These are phyloP conservation scores for Trypanosomatidae sp. DNA, from an alignment of 208 protist species.

Conservation along the genomic window DNA sequence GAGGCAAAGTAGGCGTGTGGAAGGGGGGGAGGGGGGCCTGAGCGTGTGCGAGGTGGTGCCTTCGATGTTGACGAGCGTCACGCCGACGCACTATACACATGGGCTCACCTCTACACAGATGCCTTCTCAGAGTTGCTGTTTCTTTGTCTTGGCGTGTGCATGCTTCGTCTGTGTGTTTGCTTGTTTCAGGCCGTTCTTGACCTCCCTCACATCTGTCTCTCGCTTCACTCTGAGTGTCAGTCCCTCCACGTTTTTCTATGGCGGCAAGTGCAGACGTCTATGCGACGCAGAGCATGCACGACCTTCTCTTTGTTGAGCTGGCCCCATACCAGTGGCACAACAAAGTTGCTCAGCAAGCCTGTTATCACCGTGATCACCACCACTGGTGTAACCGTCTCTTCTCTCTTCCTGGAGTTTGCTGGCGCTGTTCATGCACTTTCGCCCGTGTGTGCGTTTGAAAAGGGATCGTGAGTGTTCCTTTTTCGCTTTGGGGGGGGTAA, in stretches of 20 bases:
- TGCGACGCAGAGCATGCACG: neutral
- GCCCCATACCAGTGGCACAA: neutral
- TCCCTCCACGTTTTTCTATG: neutral
- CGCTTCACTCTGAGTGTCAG: neutral
- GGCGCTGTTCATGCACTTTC: neutral
- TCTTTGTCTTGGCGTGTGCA: neutral
- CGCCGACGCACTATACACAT: neutral
- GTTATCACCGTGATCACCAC: neutral
- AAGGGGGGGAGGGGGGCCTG: neutral
- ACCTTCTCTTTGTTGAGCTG: neutral
- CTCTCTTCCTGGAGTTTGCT: neutral
- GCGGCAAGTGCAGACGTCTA: neutral
- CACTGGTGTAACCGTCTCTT: neutral
- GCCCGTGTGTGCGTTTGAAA: neutral
- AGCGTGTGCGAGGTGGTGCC: neutral
- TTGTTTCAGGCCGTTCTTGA: neutral
- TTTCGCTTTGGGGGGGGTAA: too few relatives aligned
- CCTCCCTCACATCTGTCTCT: neutral
- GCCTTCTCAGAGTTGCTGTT: neutral
- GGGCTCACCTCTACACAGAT: neutral
- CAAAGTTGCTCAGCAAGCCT: neutral
- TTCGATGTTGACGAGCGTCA: neutral
- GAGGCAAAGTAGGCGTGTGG: neutral
- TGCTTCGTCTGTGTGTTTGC: neutral
- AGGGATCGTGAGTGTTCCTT: neutral